phyloP scores from a whole-genome alignment of 2,329 filamentous ascomycete species.

The Sphaerulina musiva region DNA sequence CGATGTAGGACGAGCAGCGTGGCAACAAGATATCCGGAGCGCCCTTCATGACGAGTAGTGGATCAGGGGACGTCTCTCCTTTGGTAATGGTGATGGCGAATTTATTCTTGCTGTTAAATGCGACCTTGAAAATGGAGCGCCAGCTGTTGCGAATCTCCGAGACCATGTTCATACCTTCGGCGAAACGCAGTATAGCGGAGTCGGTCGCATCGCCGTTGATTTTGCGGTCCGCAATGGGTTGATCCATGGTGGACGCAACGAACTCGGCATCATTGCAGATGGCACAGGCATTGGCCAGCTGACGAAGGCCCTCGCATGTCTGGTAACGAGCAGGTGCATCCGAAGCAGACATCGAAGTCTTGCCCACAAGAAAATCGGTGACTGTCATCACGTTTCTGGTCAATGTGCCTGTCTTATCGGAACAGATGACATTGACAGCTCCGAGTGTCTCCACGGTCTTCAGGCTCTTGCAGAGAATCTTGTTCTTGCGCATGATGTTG shows the following conservation, averaged over 20 bases:
- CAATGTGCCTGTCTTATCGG: constrained; percentile 69
- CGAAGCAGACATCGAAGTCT: constrained; percentile 43
- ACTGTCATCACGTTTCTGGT: constrained; percentile 47
- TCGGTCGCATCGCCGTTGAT: constrained; percentile 73
- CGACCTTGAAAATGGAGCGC: constrained; percentile 60
- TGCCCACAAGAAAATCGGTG: constrained; percentile 59
- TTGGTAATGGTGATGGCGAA: constrained; percentile 64
- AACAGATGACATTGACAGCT: constrained; percentile 65
- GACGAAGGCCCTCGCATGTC: constrained; percentile 41
- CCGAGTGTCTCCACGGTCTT: constrained; percentile 73
- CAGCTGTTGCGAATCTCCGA: constrained; percentile 55
- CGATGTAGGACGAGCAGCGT: constrained; percentile 54
- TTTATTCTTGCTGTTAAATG: constrained; percentile 77
- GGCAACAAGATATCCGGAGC: constrained; percentile 67
- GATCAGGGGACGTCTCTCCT: constrained; percentile 26
- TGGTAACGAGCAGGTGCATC: constrained; percentile 44
- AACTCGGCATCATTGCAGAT: constrained; percentile 73
- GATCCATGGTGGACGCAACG: constrained; percentile 56
- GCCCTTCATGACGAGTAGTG: constrained; percentile 67
- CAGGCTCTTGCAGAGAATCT: constrained; percentile 71
- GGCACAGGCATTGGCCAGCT: constrained; percentile 56
- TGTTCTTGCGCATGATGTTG: constrained; percentile 69
- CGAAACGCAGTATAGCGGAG: constrained; percentile 65
- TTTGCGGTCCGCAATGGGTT: constrained; percentile 55
- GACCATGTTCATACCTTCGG: constrained; percentile 58